Percentiles rank a stretch among this genome's conserved stretches.
Conservation (phyloP, 345 rosid genomes). For the Rhodamnia rubescens region DNA sequence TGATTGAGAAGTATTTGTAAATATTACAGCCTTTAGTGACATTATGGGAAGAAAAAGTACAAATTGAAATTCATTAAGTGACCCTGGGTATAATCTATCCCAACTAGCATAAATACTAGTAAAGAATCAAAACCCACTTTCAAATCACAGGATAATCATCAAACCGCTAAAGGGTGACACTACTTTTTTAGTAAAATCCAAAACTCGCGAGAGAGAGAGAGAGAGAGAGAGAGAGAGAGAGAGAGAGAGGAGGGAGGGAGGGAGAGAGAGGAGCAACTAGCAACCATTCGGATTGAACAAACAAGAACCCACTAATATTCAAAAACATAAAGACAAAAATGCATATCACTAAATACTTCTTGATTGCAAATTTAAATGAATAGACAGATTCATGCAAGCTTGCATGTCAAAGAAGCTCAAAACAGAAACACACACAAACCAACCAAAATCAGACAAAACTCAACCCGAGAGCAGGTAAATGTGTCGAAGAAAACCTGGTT, state of each 20-base stretch:
- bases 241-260: no score
- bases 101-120: background rate
- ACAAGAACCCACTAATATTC: background rate
- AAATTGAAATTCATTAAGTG: background rate
- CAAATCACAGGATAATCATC: background rate
- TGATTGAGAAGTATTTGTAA: background rate
- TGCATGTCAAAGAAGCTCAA: background rate
- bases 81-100: background rate
- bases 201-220: background rate
- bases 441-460: background rate
- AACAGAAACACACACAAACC: background rate
- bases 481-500: constrained; percentile 36
- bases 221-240: no score
- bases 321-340: background rate
- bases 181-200: background rate
- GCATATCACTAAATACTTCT: background rate
- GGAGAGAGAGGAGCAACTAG: background rate
- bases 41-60: background rate
- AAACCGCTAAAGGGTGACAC: background rate
- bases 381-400: background rate
- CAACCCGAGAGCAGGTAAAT: background rate
- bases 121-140: background rate
- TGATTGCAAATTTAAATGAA: background rate
- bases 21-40: background rate
- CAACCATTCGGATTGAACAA: background rate